Evolutionary conservation across 2,329 filamentous ascomycete genomes (phyloP), one percentile per base, ranked within the genome.

Genomic region (Clonostachys solani): DNA sequence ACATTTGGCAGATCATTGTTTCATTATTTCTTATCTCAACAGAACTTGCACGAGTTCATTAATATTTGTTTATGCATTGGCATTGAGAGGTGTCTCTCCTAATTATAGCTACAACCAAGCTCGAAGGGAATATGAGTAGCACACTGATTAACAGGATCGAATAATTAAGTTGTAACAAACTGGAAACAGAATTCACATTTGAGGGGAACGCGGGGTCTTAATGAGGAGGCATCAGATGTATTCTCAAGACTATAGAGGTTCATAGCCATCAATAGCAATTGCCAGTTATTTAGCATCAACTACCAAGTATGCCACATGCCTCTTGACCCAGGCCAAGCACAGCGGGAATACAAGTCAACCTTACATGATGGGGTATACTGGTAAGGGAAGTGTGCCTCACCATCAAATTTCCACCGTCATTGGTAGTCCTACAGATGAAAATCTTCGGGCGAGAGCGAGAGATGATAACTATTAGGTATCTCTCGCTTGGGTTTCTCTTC

Each of bases 321-420:
- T 43, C 17, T 6, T 17, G 42, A 7, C 19, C 23, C 23, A 29
- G 9, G 23, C 23, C 9, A 10, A 29, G 23, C 23, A 29, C 9
- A 29, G 23, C 23, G 8, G 23, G 8, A 29, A 9, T 29, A 10
- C 23, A 29, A 29, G 23, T 17, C 10, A 42, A 42, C 17, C 16
- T 42, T 23, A 23, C 19, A 42, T 5, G 15, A 15, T 23, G n/a
- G 8, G 23, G 9, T 10, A 29, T 29, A 17, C 13, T 16, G 41
- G 23, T 8, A 15, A 17, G 29, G 13, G 46, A 33, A 43, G 78
- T 92, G 85, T 92, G 52, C 76, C 87, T 90, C 83, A 81, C 83
- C 86, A 86, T 92, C 87, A 92, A 92, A 92, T 86, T 82, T 77
- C 76, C 77, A 77, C 69, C 76, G 69, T 84, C 85, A 89, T 77